Percentiles rank a stretch among this genome's conserved stretches.
Evolutionary conservation across 75 land plant genomes (phyloP).

Genomic region (Pinus albicaulis): DNA sequence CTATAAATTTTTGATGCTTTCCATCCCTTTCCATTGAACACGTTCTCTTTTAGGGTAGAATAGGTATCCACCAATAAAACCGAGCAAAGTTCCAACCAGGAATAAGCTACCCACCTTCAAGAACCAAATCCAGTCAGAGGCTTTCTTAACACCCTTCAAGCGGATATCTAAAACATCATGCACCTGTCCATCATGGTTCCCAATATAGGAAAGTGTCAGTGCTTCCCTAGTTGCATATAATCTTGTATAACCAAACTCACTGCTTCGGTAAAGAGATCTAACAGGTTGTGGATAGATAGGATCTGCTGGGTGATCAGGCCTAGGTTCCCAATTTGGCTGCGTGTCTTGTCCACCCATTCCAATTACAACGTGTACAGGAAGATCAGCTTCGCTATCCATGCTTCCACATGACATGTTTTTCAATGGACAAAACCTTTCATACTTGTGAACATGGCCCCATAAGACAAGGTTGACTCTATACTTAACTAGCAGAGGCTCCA

Average conservation of each 20-base stretch:
- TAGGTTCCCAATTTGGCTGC: slow-evolving; percentile 78
- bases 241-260: slow-evolving; percentile 79
- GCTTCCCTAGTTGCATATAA: slow-evolving; percentile 65
- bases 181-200: slow-evolving; percentile 86
- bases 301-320: slow-evolving; percentile 50
- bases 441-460: slow-evolving; percentile 97
- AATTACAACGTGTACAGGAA: slow-evolving; percentile 80
- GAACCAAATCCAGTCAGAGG: slow-evolving; percentile 14
- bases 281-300: slow-evolving; percentile 82
- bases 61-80: slow-evolving; percentile 16
- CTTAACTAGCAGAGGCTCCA: slow-evolving; percentile 78
- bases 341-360: slow-evolving; percentile 97
- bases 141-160: slow-evolving; percentile 25
- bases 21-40: too few species aligned
- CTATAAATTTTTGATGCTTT: too few species aligned
- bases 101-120: slow-evolving; percentile 32
- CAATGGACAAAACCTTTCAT: slow-evolving; percentile 87
- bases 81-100: slow-evolving; percentile 42
- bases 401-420: slow-evolving; percentile 69
- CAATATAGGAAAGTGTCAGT: slow-evolving; percentile 67
- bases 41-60: too few species aligned
- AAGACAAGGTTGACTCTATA: slow-evolving; percentile 74
- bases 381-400: slow-evolving; percentile 13
- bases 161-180: slow-evolving; percentile 73
- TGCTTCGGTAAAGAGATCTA: slow-evolving; percentile 72